Percentiles rank a stretch among this genome's conserved stretches.
Conservation (phyloP, 495 filamentous ascomycete genomes). For the Bathelium albidoporum region DNA sequence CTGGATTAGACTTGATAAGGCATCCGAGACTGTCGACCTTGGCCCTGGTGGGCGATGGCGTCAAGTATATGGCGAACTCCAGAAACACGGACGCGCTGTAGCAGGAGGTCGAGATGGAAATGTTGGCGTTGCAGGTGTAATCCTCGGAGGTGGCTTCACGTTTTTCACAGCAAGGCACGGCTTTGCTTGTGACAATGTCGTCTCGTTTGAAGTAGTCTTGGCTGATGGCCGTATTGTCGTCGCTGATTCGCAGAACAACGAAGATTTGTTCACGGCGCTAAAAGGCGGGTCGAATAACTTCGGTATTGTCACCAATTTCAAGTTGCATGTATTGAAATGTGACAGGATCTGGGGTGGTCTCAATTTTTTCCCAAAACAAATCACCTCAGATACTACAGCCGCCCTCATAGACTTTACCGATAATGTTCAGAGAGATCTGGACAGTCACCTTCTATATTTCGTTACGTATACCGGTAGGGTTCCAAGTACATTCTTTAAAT, state of each 20-base stretch:
- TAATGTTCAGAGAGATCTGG: neutral
- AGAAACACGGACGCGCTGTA: constrained; percentile 7
- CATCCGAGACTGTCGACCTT: constrained; percentile 35
- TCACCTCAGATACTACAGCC: neutral
- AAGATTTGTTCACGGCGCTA: constrained; percentile 30
- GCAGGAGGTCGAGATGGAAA: constrained; percentile 11
- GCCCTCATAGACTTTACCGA: constrained; percentile 1
- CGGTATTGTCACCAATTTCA: constrained; percentile 29
- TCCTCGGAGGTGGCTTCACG: constrained; percentile 12
- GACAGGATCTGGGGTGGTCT: constrained; percentile 16
- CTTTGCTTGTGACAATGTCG: constrained; percentile 20
- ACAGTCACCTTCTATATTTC: neutral
- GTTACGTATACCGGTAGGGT: neutral
- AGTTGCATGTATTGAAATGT: constrained; percentile 10
- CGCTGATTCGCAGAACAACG: constrained; percentile 14
- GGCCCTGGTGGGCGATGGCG: constrained; percentile 14
- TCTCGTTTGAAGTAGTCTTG: constrained; percentile 24
- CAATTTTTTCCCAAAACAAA: constrained; percentile 4
- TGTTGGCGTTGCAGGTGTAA: constrained; percentile 19
- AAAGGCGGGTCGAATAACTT: constrained; percentile 33
- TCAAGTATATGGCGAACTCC: constrained; percentile 13
- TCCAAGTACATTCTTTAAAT: neutral
- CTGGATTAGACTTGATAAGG: constrained; percentile 6
- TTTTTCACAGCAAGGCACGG: neutral
- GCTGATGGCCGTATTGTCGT: constrained; percentile 16